Percentiles rank a stretch among this genome's conserved stretches.
These are phyloP conservation scores for Thuja plicata DNA, from an alignment of 83 land plant genomes.

Conservation along the genomic window DNA sequence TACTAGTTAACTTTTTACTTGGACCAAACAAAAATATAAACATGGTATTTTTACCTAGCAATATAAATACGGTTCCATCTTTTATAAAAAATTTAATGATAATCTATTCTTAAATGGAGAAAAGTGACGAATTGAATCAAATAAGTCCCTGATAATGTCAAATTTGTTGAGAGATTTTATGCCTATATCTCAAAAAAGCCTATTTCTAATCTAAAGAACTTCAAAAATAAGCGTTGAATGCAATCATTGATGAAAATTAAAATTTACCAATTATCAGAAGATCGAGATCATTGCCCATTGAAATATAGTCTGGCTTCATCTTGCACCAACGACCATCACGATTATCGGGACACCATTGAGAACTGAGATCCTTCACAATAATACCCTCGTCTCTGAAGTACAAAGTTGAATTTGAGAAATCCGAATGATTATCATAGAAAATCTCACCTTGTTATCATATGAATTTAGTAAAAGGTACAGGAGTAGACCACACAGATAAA, in stretches of 20 bases:
- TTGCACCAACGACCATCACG: constrained; percentile 45
- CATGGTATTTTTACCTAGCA: not conserved
- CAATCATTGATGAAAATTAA: not conserved
- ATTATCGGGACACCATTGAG: constrained; percentile 36
- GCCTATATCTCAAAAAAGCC: not conserved
- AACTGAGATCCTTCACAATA: constrained; percentile 28
- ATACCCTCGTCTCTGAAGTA: constrained; percentile 36
- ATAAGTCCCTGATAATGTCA: not conserved
- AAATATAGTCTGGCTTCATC: constrained; percentile 38
- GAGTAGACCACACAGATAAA: not conserved
- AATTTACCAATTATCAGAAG: constrained; percentile 34
- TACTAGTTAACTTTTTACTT: not conserved
- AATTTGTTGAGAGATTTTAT: not conserved
- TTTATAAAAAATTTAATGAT: not conserved
- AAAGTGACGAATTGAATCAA: not conserved
- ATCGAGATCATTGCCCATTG: constrained; percentile 32
- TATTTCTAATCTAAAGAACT: not conserved
- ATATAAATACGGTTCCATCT: not conserved
- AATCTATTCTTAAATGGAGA: not conserved
- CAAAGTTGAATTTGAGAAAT: not conserved
- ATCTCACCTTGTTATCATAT: not conserved
- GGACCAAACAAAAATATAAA: not conserved
- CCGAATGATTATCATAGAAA: not conserved
- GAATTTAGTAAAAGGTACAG: not conserved
- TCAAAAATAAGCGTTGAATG: not conserved